Evolutionary conservation across 345 rosid genomes (phyloP), one percentile per base, ranked within the genome.

Genomic region (Clarkia xantiana): DNA sequence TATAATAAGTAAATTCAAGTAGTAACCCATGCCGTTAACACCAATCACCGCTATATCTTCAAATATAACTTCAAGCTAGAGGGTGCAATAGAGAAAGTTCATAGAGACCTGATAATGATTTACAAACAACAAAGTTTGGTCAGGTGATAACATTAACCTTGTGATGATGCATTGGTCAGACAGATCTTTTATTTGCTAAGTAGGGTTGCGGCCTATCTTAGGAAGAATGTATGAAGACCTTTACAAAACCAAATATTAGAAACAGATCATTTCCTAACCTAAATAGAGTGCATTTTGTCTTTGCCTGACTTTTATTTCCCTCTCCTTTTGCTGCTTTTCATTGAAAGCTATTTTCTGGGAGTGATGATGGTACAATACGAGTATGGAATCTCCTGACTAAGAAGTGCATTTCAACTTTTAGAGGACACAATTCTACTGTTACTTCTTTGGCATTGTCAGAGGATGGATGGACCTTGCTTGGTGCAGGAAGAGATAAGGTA

Each of bases 401-500:
- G 76, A 86, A 78, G 63, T 79, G 93, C 54, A 63, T 75, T 52
- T 84, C 81, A 50, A 71, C 71, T 52, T 54, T 91, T 38, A 84
- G 79, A n/a, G 85, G 58, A 51, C 96, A 91, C 66, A 80, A 84
- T 64, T 83, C 98, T 49, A 64, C 80, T 16, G 93, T 91, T 48
- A 84, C 90, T 49, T 77, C 96, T 42, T 56, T 91, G 68, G 80
- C 80, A 55, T 39, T 91, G 42, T 79, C 96, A 39, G 80, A 72
- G 62, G 98, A 91, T 80, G 90, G 96, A 51, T 75, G 72, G 71
- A 73, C 80, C 25, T 63, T 91, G 62, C 78, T 86, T 16, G 82
- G 66, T 63, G 83, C 93, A 50, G 96, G 96, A 57, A 81, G 98
- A 66, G 98, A 86, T 69, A 91, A 86, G 83, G 97, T 73, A 65